phyloP scores from a whole-genome alignment of 352 stramenopile genomes.

The Globisporangium recalcitrans region DNA sequence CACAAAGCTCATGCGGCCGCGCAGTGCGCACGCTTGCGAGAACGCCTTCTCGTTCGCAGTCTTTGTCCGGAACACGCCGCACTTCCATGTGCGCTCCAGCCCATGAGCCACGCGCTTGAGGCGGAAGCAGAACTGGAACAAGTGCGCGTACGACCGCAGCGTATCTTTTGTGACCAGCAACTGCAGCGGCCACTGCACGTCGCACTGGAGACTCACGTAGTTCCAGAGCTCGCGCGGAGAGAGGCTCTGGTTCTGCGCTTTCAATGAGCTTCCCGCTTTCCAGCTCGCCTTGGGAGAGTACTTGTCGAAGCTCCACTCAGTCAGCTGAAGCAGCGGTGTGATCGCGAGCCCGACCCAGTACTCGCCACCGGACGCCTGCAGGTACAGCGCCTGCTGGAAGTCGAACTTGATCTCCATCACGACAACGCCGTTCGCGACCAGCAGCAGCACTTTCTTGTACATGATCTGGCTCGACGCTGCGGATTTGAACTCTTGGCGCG shows the following conservation, averaged over 20 bases:
- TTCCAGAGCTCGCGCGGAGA: constrained; percentile 57
- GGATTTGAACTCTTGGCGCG: constrained; percentile 33
- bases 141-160: constrained; percentile 50
- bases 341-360: constrained; percentile 58
- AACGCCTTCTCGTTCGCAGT: constrained; percentile 7
- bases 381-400: constrained; percentile 35
- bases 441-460: constrained; percentile 47
- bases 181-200: constrained; percentile 62
- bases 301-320: constrained; percentile 51
- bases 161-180: constrained; percentile 52
- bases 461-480: constrained; percentile 28
- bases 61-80: constrained; percentile 29
- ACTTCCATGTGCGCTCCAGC: constrained; percentile 65
- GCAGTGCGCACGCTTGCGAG: constrained; percentile 30
- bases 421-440: constrained; percentile 38
- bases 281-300: constrained; percentile 37
- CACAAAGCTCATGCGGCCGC: constrained; percentile 70
- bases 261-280: constrained; percentile 21
- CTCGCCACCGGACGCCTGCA: constrained; percentile 32
- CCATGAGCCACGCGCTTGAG: constrained; percentile 68
- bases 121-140: constrained; percentile 80
- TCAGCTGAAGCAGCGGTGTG: constrained; percentile 28
- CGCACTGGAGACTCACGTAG: constrained; percentile 40
- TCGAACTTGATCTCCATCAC: constrained; percentile 45
- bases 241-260: constrained; percentile 31